phyloP scores from a whole-genome alignment of 2,329 filamentous ascomycete genomes.

The Pyricularia pennisetigena region DNA sequence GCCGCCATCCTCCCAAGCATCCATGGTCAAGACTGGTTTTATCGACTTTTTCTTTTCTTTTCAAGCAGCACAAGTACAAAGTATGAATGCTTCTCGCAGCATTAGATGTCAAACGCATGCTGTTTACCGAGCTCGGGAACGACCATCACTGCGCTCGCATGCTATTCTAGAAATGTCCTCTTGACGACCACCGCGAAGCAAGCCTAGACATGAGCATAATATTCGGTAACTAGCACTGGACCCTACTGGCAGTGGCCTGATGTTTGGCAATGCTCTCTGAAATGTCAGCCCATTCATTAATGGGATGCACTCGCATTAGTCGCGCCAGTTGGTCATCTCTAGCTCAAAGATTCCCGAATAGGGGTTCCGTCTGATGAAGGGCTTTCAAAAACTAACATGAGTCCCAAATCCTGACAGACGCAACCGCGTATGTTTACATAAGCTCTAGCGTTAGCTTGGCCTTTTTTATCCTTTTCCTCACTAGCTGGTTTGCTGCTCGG shows the following conservation, averaged over 20 bases:
- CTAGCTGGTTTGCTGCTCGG: not conserved
- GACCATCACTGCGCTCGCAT: too few relatives aligned
- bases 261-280: not conserved
- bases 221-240: not conserved
- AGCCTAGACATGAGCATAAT: too few relatives aligned
- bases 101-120: too few relatives aligned
- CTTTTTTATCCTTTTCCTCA: too few relatives aligned
- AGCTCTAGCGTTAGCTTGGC: not conserved
- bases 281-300: not conserved
- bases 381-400: too few relatives aligned
- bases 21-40: not conserved
- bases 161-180: too few relatives aligned
- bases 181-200: too few relatives aligned
- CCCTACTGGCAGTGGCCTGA: not conserved
- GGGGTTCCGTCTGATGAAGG: not conserved
- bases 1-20: not conserved
- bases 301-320: not conserved
- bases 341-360: not conserved
- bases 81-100: too few relatives aligned
- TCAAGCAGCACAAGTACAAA: too few relatives aligned
- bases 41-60: too few relatives aligned
- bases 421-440: not conserved
- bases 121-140: too few relatives aligned
- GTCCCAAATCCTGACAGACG: too few relatives aligned
- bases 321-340: not conserved